phyloP scores from a whole-genome alignment of 2,329 filamentous ascomycete genomes.

The Periconia sp. region DNA sequence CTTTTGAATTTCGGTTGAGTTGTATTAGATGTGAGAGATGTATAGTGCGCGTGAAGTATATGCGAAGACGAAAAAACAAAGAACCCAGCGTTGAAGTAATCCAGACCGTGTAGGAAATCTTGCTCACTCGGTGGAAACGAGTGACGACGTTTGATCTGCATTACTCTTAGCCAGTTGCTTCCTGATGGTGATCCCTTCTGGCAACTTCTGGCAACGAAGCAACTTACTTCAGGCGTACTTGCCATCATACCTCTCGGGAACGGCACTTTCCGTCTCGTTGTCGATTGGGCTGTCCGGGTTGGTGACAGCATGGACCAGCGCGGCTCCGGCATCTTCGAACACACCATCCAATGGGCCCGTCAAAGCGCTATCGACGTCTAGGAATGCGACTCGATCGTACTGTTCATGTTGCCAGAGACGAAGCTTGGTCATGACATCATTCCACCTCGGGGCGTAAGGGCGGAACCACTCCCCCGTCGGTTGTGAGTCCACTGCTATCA shows the following conservation, averaged over 20 bases:
- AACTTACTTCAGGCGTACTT: neutral
- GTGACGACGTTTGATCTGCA: neutral
- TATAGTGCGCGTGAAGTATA: neutral
- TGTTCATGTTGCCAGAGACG: neutral
- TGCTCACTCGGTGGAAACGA: neutral
- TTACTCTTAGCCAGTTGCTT: too few species aligned
- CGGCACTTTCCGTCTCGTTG: neutral
- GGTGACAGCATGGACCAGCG: neutral
- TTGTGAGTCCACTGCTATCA: neutral
- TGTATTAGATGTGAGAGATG: neutral
- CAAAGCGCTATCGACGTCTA: constrained; percentile 1
- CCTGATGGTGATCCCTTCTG: neutral
- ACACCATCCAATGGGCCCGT: neutral
- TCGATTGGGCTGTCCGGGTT: neutral
- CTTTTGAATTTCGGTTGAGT: neutral
- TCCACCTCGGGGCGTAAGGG: neutral
- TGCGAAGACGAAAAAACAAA: constrained; percentile 1
- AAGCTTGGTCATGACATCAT: constrained; percentile 2
- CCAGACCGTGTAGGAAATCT: neutral
- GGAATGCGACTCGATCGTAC: neutral
- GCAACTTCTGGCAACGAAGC: too few species aligned
- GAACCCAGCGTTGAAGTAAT: constrained; percentile 3
- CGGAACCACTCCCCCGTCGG: constrained; percentile 1
- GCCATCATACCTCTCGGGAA: neutral
- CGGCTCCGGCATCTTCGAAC: neutral